phyloP scores from a whole-genome alignment of 371 early-diverging fungal genomes.

The Mycotypha africana region DNA sequence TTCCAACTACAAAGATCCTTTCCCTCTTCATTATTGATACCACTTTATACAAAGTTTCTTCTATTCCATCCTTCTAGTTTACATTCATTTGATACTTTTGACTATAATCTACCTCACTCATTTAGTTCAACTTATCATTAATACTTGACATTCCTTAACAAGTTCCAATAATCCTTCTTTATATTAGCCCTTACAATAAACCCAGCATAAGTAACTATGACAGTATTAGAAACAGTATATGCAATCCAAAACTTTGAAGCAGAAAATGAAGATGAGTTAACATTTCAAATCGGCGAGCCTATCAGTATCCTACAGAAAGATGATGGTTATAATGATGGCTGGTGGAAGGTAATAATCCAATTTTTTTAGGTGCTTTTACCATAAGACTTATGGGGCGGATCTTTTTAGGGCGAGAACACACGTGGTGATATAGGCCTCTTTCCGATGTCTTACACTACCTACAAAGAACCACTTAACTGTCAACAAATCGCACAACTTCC shows the following conservation, averaged over 20 bases:
- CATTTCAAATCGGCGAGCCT: slow-evolving; percentile 65
- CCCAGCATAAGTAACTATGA: too few species aligned
- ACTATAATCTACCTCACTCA: too few species aligned
- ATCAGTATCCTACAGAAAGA: slow-evolving; percentile 74
- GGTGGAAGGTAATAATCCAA: slow-evolving; percentile 72
- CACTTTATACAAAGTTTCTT: too few species aligned
- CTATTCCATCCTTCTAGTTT: too few species aligned
- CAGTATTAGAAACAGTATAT: slow-evolving; percentile 48
- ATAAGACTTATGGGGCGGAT: too few species aligned
- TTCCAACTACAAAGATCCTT: too few species aligned
- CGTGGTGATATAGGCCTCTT: slow-evolving; percentile 65
- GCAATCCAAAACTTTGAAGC: slow-evolving; percentile 64
- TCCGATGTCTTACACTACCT: slow-evolving; percentile 69
- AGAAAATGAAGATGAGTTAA: slow-evolving; percentile 75
- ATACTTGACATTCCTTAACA: too few species aligned
- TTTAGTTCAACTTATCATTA: too few species aligned
- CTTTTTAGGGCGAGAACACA: slow-evolving; percentile 32
- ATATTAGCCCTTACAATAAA: too few species aligned
- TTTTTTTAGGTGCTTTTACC: slow-evolving; percentile 41
- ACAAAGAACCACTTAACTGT: slow-evolving; percentile 50
- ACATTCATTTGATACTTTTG: too few species aligned
- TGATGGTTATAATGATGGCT: slow-evolving; percentile 77
- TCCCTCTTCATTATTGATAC: too few species aligned
- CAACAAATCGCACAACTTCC: slow-evolving; percentile 5
- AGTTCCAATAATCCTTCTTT: too few species aligned